Base-by-base conservation (phyloP, 768 basidiomycete genomes). In the Pleurotus platypus region DNA sequence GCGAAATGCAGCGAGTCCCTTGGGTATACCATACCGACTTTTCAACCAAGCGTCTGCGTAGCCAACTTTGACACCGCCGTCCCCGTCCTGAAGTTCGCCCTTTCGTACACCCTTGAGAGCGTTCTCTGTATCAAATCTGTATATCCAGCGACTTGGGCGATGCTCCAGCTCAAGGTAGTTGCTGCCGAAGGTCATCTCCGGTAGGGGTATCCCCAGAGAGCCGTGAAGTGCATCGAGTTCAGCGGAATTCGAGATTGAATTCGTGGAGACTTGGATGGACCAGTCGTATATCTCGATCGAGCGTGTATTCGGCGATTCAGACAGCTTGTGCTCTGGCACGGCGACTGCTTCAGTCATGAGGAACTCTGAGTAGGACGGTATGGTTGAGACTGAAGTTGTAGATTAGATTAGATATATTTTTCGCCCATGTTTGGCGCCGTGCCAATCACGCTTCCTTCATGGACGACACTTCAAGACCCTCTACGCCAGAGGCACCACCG, bases 161-260 rank as follows among this genome's bases (percentile, higher is more conserved):
- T 98, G 92, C 30, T 78, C 75, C 22, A 98, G 71, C 3, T 77
- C 73, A 7, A 99, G 78, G 13, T 67, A 68, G 70, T 98, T 98
- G 69, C 81, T 84, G 4, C 94, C 94, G 65, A 98, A 98, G 0
- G 91, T 94, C 93, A 98, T 98, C 69, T 99, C 97, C 2, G 97
- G 97, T 1, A 96, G 71, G 0, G 96, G 91, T 22, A 98, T 78
- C 2, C 86, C 85, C 3, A 92, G 74, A 0, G 70, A 62, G 5
- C 80, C 72, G 50, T 90, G 87, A 46, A 92, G 72, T 0, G 77
- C 76, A 66, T 95, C 90, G 60, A 83, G 85, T 63, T 93, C 86
- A 46, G 74, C 68, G 1, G 92, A 87, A 65, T 86, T 87, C 20
- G 91, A 90, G 66, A 94, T 95, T 7, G 91, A 82, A 61, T 84